These are phyloP conservation scores for Myochromella boudieri DNA, from an alignment of 768 basidiomycete species.

Conservation along the genomic window DNA sequence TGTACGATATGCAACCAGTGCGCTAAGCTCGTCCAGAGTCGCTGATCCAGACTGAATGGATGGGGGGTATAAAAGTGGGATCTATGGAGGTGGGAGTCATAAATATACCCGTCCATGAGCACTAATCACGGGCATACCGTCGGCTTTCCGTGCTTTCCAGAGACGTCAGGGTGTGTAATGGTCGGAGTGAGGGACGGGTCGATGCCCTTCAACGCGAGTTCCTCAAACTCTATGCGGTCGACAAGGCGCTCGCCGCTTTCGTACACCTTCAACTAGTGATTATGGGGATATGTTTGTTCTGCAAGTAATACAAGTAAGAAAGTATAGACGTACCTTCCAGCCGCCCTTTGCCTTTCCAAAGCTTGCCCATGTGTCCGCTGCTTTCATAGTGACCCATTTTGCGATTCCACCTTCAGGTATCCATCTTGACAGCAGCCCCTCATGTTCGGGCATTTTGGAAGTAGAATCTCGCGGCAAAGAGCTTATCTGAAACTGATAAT, in stretches of 20 bases:
- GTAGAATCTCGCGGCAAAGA: constrained; percentile 17
- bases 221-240: constrained; percentile 79
- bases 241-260: constrained; percentile 65
- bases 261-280: too few species aligned
- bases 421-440: constrained; percentile 28
- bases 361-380: constrained; percentile 56
- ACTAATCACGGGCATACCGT: neutral
- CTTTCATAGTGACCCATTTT: constrained; percentile 54
- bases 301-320: too few species aligned
- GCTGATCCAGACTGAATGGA: constrained; percentile 33
- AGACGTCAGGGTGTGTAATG: constrained; percentile 25
- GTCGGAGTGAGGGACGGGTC: constrained; percentile 70
- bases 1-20: constrained; percentile 51
- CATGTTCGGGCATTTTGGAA: constrained; percentile 19
- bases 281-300: too few species aligned
- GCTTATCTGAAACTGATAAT: constrained; percentile 45
- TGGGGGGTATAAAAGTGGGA: constrained; percentile 64
- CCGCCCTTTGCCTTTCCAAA: constrained; percentile 69
- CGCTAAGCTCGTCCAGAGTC: constrained; percentile 46
- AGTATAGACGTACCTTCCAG: constrained; percentile 68
- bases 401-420: constrained; percentile 41
- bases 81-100: constrained; percentile 37
- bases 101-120: neutral
- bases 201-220: constrained; percentile 70
- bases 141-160: constrained; percentile 16